Conservation (phyloP, 768 basidiomycete genomes). For the Naganishia onofrii region DNA sequence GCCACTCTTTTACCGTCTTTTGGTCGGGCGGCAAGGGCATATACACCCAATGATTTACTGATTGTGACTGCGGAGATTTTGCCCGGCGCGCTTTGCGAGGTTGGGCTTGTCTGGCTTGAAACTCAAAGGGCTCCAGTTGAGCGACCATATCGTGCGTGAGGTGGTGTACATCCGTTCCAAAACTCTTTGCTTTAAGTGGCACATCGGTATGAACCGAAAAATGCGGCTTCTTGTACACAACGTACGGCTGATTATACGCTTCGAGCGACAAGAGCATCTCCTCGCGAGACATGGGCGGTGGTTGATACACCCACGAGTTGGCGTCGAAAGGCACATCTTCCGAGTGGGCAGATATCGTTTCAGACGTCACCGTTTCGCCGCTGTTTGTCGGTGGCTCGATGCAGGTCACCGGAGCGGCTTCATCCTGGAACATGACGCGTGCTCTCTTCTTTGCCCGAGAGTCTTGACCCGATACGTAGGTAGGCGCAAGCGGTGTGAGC, state of each 20-base stretch:
- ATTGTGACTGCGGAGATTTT: not conserved
- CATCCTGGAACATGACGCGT: slow-evolving; percentile 5
- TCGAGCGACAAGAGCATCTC: slow-evolving; percentile 13
- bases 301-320: slow-evolving; percentile 12
- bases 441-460: not conserved
- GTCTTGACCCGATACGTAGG: not conserved
- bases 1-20: slow-evolving; percentile 61
- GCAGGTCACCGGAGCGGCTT: not conserved
- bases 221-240: slow-evolving; percentile 72
- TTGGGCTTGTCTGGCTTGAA: not conserved
- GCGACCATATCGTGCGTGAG: slow-evolving; percentile 66
- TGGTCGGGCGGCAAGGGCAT: slow-evolving; percentile 64
- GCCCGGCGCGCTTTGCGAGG: slow-evolving; percentile 47
- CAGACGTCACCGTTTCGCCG: slow-evolving; percentile 10
- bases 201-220: slow-evolving; percentile 73
- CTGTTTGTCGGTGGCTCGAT: not conserved
- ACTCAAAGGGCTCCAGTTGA: slow-evolving; percentile 64
- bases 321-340: not conserved
- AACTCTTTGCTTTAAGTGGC: slow-evolving; percentile 11
- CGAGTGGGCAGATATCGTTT: slow-evolving; percentile 2
- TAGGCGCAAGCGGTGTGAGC: slow-evolving; percentile 1
- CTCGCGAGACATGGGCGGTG: not conserved
- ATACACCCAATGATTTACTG: slow-evolving; percentile 71
- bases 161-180: slow-evolving; percentile 20
- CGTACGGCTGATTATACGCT: slow-evolving; percentile 48